Evolutionary conservation across 2,329 filamentous ascomycete species (phyloP).

Genomic region (Diaporthe capsici): DNA sequence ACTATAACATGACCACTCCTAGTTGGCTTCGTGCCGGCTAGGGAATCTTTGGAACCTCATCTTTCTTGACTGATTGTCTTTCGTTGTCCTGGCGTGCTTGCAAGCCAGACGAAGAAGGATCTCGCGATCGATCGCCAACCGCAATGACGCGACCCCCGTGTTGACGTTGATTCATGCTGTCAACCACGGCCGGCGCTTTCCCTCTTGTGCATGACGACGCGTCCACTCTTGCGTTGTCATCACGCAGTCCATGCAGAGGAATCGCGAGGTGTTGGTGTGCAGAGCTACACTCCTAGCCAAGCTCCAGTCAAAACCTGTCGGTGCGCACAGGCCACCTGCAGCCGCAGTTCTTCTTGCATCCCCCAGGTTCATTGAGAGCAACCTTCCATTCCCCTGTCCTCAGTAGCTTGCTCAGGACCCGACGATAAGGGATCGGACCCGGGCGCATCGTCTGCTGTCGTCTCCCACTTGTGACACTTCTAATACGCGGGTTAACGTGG

Average conservation of each 20-base stretch:
- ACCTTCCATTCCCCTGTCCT: too few relatives aligned
- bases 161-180: neutral
- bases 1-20: conserved; percentile 85
- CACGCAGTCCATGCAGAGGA: neutral
- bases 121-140: neutral
- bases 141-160: neutral
- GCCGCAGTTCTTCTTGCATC: neutral
- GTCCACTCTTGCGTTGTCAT: neutral
- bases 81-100: conserved; percentile 63
- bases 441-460: too few relatives aligned
- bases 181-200: neutral
- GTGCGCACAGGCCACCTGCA: neutral
- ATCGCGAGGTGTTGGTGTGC: neutral
- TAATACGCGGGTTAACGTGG: too few relatives aligned
- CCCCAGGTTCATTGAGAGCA: too few relatives aligned
- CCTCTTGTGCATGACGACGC: neutral
- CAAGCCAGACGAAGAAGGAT: conserved; percentile 66
- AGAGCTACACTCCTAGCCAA: neutral
- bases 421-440: too few relatives aligned
- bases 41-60: conserved; percentile 82
- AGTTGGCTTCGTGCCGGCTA: conserved; percentile 75
- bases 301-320: neutral
- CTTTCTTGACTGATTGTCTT: conserved; percentile 58
- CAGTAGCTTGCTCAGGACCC: too few relatives aligned
- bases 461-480: too few relatives aligned